phyloP scores from a whole-genome alignment of 768 basidiomycete species.

The Favolaschia claudopus region DNA sequence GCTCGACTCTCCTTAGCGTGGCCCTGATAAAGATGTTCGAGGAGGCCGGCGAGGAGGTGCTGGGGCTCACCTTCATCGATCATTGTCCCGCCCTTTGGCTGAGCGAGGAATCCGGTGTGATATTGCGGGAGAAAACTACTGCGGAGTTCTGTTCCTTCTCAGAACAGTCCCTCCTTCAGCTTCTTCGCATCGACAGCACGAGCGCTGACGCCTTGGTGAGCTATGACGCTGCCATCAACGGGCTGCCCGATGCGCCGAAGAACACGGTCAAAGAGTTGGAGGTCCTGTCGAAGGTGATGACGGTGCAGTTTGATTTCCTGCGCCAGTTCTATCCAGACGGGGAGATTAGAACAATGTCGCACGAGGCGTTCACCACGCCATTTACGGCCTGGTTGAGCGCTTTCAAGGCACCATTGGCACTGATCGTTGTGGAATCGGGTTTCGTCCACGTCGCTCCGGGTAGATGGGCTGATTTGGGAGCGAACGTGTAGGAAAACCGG shows the following conservation, averaged over 20 bases:
- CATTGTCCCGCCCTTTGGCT: constrained; percentile 6
- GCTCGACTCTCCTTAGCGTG: constrained; percentile 9
- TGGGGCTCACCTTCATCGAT: constrained; percentile 19
- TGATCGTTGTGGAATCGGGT: constrained; percentile 7
- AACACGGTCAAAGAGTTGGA: constrained; percentile 4
- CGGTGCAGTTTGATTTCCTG: constrained; percentile 8
- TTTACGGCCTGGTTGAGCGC: constrained; percentile 5
- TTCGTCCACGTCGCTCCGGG: background rate
- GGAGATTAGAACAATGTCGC: background rate
- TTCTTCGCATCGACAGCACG: constrained; percentile 5
- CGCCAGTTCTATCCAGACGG: constrained; percentile 8
- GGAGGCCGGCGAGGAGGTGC: constrained; percentile 20
- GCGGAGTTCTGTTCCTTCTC: background rate
- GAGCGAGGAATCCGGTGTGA: background rate
- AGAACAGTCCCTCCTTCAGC: background rate
- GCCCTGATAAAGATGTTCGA: constrained; percentile 20
- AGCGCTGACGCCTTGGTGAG: constrained; percentile 1
- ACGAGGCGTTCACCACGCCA: constrained; percentile 3
- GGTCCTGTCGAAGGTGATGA: constrained; percentile 5
- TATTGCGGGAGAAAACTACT: background rate
- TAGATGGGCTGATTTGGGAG: constrained; percentile 14
- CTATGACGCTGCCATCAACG: constrained; percentile 18
- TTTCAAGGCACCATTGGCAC: background rate
- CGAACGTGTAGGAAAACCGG: background rate
- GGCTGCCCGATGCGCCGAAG: background rate